Conservation (phyloP, 371 early-diverging fungal species). For the Mucor irregularis region DNA sequence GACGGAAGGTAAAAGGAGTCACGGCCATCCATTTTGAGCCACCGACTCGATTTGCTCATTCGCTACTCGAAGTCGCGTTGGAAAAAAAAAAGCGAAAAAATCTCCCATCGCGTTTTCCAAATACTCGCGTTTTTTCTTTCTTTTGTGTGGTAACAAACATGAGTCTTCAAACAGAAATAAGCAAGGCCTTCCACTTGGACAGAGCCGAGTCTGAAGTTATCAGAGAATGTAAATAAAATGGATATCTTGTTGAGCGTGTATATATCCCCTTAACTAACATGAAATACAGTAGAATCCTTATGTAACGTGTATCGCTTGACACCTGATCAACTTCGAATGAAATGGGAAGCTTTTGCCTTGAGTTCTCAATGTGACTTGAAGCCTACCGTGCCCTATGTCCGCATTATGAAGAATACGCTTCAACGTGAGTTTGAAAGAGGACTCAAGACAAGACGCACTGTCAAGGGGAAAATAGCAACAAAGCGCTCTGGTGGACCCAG, state of each 20-base stretch:
- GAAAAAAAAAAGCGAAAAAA: not conserved
- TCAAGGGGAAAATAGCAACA: constrained; percentile 6
- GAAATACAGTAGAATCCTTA: constrained; percentile 13
- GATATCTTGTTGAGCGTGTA: not conserved
- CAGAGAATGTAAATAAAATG: constrained; percentile 2
- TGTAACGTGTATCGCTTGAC: constrained; percentile 39
- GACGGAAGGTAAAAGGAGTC: constrained; percentile 11
- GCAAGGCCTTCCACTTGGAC: not conserved
- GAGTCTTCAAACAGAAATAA: constrained; percentile 5
- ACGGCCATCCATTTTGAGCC: constrained; percentile 1
- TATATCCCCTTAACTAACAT: too few relatives aligned
- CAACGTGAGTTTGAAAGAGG: constrained; percentile 39
- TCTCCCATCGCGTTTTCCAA: not conserved
- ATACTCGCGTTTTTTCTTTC: not conserved
- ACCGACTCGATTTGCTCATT: not conserved
- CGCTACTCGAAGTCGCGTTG: too few relatives aligned
- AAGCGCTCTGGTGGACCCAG: constrained; percentile 1
- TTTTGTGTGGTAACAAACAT: not conserved
- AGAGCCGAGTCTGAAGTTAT: not conserved
- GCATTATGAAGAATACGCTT: constrained; percentile 26
- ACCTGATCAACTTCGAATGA: constrained; percentile 35
- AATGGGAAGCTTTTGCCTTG: constrained; percentile 53
- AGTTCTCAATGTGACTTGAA: constrained; percentile 17
- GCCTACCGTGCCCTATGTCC: constrained; percentile 32
- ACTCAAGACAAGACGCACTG: constrained; percentile 15